Conservation (phyloP, 139 green algal genomes). For the Marvania coccoides region DNA sequence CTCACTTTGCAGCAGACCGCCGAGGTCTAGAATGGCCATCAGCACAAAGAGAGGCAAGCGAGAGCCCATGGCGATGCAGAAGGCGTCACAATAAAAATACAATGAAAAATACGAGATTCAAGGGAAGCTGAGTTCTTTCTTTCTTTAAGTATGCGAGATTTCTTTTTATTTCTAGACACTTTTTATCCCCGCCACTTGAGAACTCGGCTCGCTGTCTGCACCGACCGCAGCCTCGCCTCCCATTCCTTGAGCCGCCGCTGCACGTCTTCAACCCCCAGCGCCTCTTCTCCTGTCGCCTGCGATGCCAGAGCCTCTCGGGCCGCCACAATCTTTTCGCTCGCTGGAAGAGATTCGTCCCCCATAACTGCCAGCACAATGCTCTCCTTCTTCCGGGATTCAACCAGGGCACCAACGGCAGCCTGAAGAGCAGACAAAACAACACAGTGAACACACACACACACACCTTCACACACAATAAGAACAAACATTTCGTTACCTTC, state of each 20-base stretch:
- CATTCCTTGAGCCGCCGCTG: not conserved
- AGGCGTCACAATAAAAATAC: no score
- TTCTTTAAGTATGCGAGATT: not conserved
- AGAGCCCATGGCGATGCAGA: no score
- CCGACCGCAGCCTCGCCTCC: not conserved
- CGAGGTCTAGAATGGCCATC: no score
- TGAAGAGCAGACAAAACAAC: not conserved
- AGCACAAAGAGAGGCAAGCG: no score
- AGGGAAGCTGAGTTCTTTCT: no score
- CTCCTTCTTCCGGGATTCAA: not conserved
- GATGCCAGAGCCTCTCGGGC: not conserved
- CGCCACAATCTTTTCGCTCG: not conserved
- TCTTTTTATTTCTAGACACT: not conserved
- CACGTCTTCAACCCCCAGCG: not conserved
- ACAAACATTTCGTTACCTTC: no score
- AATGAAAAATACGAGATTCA: no score
- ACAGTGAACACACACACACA: not conserved
- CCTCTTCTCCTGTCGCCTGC: not conserved
- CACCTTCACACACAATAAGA: not conserved
- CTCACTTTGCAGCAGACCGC: no score
- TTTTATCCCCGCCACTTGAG: not conserved
- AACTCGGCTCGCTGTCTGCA: not conserved
- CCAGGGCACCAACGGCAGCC: not conserved
- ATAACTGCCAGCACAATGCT: not conserved
- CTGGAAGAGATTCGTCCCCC: not conserved